These are phyloP conservation scores for Sporisorium sorghi DNA, from an alignment of 1,284 basidiomycete genomes.

Conservation along the genomic window DNA sequence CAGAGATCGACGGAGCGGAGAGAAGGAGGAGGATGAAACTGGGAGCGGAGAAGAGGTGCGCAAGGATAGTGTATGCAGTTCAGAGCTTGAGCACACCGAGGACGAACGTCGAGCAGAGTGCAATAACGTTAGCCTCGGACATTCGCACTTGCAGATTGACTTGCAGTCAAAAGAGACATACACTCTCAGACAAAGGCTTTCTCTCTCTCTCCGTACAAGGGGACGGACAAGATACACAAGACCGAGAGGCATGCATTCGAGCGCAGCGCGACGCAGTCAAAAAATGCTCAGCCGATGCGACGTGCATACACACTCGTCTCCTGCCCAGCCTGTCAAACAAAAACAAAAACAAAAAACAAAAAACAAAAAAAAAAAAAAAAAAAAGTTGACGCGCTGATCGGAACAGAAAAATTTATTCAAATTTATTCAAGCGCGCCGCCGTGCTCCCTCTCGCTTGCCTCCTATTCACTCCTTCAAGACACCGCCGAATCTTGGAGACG, in stretches of 20 bases:
- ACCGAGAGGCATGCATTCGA: constrained; percentile 9
- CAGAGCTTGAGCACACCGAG: constrained; percentile 10
- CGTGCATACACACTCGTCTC: background rate
- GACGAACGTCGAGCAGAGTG: no score
- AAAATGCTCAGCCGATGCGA: background rate
- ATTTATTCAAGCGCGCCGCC: no score
- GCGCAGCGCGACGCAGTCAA: background rate
- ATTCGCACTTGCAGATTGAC: background rate
- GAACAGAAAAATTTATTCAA: background rate
- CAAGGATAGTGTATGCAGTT: constrained; percentile 12
- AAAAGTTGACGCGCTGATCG: background rate
- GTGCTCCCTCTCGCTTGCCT: background rate
- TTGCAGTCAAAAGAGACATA: constrained; percentile 4
- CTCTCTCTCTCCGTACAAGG: no score
- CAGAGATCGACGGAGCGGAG: constrained; percentile 45
- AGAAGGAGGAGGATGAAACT: constrained; percentile 14
- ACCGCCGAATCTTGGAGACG: background rate
- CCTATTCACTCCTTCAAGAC: no score
- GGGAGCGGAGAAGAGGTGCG: constrained; percentile 10
- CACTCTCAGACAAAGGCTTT: no score
- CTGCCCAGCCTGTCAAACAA: background rate
- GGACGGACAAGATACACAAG: no score
- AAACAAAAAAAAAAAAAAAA: no score
- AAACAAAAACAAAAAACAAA: no score
- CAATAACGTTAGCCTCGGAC: no score